Conservation (phyloP, 2,329 filamentous ascomycete species). For the Fusarium temperatum region DNA sequence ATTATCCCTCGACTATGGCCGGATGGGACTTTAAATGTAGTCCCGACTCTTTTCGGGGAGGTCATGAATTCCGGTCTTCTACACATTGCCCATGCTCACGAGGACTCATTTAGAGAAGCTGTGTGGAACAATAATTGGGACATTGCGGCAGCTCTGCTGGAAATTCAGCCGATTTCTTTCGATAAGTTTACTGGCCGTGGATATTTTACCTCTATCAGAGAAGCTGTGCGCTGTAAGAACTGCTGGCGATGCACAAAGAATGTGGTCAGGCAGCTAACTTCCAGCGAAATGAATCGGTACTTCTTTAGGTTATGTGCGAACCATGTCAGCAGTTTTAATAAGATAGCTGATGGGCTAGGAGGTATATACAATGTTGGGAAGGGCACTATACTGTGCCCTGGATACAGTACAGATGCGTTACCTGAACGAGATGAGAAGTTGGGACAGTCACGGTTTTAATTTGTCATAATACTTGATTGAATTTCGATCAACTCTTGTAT, state of each 20-base stretch:
- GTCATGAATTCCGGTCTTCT: too few species aligned
- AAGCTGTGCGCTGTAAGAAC: not conserved
- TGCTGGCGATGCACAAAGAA: not conserved
- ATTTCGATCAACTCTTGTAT: not conserved
- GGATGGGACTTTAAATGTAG: too few species aligned
- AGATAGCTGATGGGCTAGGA: not conserved
- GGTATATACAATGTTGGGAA: not conserved
- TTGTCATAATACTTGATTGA: not conserved
- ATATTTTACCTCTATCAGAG: not conserved
- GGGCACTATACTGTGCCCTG: not conserved
- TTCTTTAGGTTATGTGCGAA: rapidly evolving
- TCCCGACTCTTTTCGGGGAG: too few species aligned
- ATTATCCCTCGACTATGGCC: not conserved
- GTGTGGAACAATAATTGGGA: not conserved
- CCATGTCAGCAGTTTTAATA: rapidly evolving
- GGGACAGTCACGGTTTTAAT: rapidly evolving
- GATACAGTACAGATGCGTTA: not conserved
- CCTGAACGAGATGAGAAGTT: not conserved
- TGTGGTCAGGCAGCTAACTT: not conserved
- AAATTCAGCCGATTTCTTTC: rapidly evolving
- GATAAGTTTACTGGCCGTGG: rapidly evolving
- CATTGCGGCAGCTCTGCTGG: not conserved
- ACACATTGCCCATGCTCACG: too few species aligned
- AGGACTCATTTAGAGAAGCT: not conserved
- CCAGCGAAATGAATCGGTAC: not conserved